phyloP scores from a whole-genome alignment of 192 early-diverging fungal species.

The Radiomyces spectabilis region DNA sequence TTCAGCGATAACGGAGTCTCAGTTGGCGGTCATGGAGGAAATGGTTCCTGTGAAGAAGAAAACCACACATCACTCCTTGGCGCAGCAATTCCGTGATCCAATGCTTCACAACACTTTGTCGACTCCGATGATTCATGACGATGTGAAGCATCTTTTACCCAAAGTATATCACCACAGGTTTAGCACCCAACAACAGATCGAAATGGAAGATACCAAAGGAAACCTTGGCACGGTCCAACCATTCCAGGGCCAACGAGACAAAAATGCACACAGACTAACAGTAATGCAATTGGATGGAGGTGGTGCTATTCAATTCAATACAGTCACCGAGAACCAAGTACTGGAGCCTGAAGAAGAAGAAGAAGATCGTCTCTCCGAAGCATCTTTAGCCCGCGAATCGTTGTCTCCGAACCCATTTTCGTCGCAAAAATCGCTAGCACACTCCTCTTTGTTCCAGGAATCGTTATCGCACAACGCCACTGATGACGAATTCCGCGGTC shows the following conservation, averaged over 20 bases:
- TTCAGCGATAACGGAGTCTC: constrained; percentile 34
- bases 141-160: constrained; percentile 56
- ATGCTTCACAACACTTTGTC: constrained; percentile 45
- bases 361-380: background rate
- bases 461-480: background rate
- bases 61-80: constrained; percentile 16
- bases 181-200: background rate
- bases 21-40: constrained; percentile 33
- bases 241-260: constrained; percentile 1
- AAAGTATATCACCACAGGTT: constrained; percentile 44
- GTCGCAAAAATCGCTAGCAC: too few relatives aligned
- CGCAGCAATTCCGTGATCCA: constrained; percentile 60
- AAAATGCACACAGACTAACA: background rate
- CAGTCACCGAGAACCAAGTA: background rate
- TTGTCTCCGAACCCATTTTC: too few relatives aligned
- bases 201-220: background rate
- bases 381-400: too few relatives aligned
- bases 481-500: background rate
- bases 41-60: background rate
- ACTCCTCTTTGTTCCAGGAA: background rate
- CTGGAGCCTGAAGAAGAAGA: background rate
- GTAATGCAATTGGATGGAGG: background rate
- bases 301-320: background rate
- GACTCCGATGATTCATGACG: constrained; percentile 59
- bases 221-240: background rate